phyloP scores from a whole-genome alignment of 192 early-diverging fungal species.

The Backusella mclennaniae region DNA sequence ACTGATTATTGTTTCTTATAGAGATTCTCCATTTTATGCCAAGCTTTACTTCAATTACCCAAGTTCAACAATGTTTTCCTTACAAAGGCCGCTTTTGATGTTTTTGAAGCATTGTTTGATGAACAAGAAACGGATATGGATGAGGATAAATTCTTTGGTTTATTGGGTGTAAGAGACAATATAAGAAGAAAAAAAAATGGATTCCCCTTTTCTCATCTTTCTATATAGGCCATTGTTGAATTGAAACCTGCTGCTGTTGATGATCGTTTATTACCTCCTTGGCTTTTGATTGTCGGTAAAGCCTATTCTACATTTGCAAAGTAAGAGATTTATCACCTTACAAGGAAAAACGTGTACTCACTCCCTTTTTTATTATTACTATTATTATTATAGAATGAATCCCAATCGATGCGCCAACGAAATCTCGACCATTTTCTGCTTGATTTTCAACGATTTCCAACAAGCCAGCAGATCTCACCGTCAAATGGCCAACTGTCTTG shows the following conservation, averaged over 20 bases:
- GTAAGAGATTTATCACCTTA: conserved; percentile 12
- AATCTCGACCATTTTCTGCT: conserved; percentile 54
- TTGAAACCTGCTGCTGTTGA: conserved; percentile 86
- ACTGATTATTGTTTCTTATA: conserved; percentile 16
- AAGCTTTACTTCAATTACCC: conserved; percentile 74
- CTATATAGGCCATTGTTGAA: conserved; percentile 56
- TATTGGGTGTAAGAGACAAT: conserved; percentile 27
- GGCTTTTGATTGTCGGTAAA: conserved; percentile 79
- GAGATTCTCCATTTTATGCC: conserved; percentile 63
- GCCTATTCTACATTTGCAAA: conserved; percentile 71
- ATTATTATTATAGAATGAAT: conserved; percentile 40
- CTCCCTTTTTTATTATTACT: background rate
- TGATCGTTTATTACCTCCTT: conserved; percentile 73
- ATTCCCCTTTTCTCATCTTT: background rate
- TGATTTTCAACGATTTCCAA: conserved; percentile 67
- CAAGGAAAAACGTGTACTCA: background rate
- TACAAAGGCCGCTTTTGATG: conserved; percentile 76
- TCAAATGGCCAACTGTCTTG: conserved; percentile 67
- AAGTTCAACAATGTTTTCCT: conserved; percentile 77
- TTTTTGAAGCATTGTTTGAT: conserved; percentile 63
- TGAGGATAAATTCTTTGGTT: conserved; percentile 31
- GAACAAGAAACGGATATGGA: conserved; percentile 41
- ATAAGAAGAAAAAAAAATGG: background rate
- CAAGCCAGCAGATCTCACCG: conserved; percentile 45
- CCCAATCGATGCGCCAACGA: conserved; percentile 47